phyloP scores from a whole-genome alignment of 306 rosid species.

The Citrullus colocynthis region DNA sequence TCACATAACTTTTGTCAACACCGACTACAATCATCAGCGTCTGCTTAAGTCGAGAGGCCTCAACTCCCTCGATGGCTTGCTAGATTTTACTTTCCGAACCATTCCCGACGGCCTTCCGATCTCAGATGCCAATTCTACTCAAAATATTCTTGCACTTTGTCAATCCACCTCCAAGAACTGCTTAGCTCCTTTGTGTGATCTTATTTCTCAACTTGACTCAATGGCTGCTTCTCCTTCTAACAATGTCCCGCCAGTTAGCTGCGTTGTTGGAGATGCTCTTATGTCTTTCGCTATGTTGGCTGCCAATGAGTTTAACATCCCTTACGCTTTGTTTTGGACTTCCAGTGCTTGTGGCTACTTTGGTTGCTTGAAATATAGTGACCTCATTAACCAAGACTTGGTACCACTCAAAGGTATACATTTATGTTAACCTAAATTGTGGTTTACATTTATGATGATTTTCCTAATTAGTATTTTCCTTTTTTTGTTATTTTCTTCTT shows the following conservation, averaged over 20 bases:
- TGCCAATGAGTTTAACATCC: slow-evolving; percentile 28
- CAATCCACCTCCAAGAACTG: slow-evolving; percentile 22
- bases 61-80: background rate
- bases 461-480: too few species aligned
- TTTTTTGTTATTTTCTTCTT: too few species aligned
- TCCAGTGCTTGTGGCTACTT: slow-evolving; percentile 37
- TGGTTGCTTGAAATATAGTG: slow-evolving; percentile 15
- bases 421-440: too few species aligned
- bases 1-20: background rate
- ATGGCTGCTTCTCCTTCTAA: background rate
- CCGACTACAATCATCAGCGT: background rate
- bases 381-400: slow-evolving; percentile 17
- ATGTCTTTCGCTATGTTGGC: slow-evolving; percentile 38
- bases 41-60: background rate
- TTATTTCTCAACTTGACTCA: slow-evolving; percentile 14
- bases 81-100: background rate
- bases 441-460: too few species aligned
- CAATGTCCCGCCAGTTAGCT: slow-evolving; percentile 25
- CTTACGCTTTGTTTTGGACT: slow-evolving; percentile 39
- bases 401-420: slow-evolving; percentile 43
- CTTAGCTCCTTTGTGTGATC: slow-evolving; percentile 25
- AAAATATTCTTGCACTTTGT: slow-evolving; percentile 26
- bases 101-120: slow-evolving; percentile 47
- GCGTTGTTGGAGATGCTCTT: slow-evolving; percentile 29
- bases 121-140: slow-evolving; percentile 29